Conservation (phyloP, 768 basidiomycete genomes). For the Amanita rubescens region DNA sequence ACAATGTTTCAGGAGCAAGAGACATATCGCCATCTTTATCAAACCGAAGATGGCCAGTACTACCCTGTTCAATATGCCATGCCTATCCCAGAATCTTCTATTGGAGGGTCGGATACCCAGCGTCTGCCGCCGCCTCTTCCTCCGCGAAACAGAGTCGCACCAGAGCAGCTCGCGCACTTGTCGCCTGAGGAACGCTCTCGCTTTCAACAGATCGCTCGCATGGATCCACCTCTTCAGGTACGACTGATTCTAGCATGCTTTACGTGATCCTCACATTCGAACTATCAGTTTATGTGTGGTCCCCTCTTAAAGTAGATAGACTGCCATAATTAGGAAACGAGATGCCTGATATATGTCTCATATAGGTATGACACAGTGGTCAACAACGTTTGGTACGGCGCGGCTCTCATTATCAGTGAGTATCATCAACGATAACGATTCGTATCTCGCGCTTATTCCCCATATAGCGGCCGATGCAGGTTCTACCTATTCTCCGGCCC, state of each 20-base stretch:
- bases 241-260: slow-evolving; percentile 7
- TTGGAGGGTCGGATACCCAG: slow-evolving; percentile 45
- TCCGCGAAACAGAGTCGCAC: background rate
- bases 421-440: slow-evolving; percentile 18
- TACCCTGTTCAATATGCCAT: slow-evolving; percentile 48
- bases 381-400: slow-evolving; percentile 79
- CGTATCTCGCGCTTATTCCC: background rate
- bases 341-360: slow-evolving; percentile 3
- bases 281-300: slow-evolving; percentile 86
- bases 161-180: slow-evolving; percentile 37
- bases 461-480: slow-evolving; percentile 65
- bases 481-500: slow-evolving; percentile 70
- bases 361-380: slow-evolving; percentile 81
- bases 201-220: slow-evolving; percentile 48
- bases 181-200: slow-evolving; percentile 61
- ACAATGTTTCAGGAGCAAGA: slow-evolving; percentile 24
- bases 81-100: slow-evolving; percentile 56
- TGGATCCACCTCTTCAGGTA: slow-evolving; percentile 74
- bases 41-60: slow-evolving; percentile 38
- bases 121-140: slow-evolving; percentile 34
- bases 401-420: slow-evolving; percentile 82
- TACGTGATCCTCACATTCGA: slow-evolving; percentile 1
- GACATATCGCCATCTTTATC: slow-evolving; percentile 19
- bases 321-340: background rate
- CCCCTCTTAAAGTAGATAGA: slow-evolving; percentile 55